These are phyloP conservation scores for Cymbidium sinense DNA, from an alignment of 106 monocot species.

Conservation along the genomic window DNA sequence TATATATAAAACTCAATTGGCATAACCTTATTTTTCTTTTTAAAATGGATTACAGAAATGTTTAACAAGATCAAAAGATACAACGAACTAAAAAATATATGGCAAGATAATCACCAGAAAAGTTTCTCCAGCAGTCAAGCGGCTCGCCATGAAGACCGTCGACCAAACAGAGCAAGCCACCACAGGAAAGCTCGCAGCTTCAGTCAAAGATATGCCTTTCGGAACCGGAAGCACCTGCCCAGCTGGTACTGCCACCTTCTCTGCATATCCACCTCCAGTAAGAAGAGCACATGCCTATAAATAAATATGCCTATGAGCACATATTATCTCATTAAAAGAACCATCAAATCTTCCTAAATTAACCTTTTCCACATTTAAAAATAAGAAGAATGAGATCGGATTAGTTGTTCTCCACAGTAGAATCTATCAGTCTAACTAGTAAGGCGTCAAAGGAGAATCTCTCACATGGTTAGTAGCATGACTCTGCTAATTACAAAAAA, in stretches of 20 bases:
- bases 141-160: constrained; percentile 89
- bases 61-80: background rate
- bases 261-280: constrained; percentile 87
- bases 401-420: background rate
- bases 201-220: constrained; percentile 50
- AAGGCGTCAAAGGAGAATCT: background rate
- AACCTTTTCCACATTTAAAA: no score
- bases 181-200: constrained; percentile 75
- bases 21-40: background rate
- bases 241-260: constrained; percentile 78
- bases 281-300: constrained; percentile 83
- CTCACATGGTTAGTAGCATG: background rate
- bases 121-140: constrained; percentile 64
- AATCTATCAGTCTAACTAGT: no score
- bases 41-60: background rate
- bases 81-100: background rate
- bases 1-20: background rate
- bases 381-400: background rate
- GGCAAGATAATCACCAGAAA: constrained; percentile 45
- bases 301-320: background rate
- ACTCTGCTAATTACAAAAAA: no score
- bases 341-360: no score
- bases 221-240: constrained; percentile 76
- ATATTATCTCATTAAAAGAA: no score
- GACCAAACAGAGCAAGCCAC: constrained; percentile 98